These are phyloP conservation scores for Trypanosoma congolense DNA, from an alignment of 208 protist species.

Conservation along the genomic window DNA sequence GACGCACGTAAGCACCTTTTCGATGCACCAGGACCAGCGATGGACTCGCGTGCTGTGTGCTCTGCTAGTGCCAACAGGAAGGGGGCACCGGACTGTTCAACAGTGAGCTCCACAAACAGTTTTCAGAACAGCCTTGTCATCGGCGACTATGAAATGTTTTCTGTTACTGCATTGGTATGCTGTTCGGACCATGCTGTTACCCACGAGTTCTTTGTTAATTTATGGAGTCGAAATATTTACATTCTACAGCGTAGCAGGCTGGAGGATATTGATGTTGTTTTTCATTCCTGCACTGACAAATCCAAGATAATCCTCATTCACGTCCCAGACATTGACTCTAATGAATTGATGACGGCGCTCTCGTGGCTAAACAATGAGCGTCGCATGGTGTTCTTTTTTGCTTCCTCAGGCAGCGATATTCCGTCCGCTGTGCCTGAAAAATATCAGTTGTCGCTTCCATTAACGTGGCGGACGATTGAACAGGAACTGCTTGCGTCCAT, in stretches of 20 bases:
- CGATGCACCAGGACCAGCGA: too few species aligned
- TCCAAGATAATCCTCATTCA: conserved; percentile 69
- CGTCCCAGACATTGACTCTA: conserved; percentile 33
- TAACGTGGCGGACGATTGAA: conserved; percentile 34
- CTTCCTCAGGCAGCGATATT: conserved; percentile 18
- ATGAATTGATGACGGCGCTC: conserved; percentile 33
- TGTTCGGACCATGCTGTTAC: conserved; percentile 24
- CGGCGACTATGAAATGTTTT: conserved; percentile 9
- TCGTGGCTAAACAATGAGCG: conserved; percentile 33
- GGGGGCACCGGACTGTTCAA: too few species aligned
- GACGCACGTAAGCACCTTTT: too few species aligned
- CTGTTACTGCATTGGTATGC: conserved; percentile 60
- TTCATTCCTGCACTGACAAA: conserved; percentile 39
- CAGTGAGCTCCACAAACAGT: neutral
- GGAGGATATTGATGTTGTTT: conserved; percentile 33
- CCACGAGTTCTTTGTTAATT: conserved; percentile 22
- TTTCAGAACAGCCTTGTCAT: conserved; percentile 9
- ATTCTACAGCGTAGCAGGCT: conserved; percentile 31
- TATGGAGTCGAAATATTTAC: conserved; percentile 64
- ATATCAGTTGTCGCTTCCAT: conserved; percentile 36
- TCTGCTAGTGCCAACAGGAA: too few species aligned
- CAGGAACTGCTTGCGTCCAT: conserved; percentile 41
- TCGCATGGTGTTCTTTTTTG: conserved; percentile 65
- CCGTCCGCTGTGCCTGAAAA: conserved; percentile 24
- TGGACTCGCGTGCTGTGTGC: too few species aligned